phyloP scores from a whole-genome alignment of 306 rosid genomes.

The Castanea sativa region DNA sequence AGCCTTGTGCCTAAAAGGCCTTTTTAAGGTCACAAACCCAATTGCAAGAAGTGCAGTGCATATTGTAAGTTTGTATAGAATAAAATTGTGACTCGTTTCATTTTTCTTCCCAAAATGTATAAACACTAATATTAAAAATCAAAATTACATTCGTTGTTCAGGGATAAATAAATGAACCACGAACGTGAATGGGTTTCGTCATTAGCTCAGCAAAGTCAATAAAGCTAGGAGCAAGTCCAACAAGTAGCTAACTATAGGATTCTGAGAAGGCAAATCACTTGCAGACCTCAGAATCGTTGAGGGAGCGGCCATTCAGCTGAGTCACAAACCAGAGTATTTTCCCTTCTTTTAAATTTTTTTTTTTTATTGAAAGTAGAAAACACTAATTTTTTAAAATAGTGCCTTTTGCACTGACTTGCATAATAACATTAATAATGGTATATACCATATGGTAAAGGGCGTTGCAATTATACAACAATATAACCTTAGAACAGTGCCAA shows the following conservation, averaged over 20 bases:
- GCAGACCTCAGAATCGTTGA: not conserved
- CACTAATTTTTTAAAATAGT: not conserved
- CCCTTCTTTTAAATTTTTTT: not conserved
- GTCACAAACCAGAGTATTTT: slow-evolving; percentile 2
- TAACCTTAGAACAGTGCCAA: not conserved
- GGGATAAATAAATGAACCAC: slow-evolving; percentile 6
- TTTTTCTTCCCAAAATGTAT: slow-evolving; percentile 19
- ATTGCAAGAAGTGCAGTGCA: slow-evolving; percentile 12
- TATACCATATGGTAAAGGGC: not conserved
- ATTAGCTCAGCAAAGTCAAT: not conserved
- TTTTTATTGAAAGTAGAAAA: not conserved
- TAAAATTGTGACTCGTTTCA: slow-evolving; percentile 11
- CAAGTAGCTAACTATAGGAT: slow-evolving; percentile 23
- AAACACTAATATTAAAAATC: slow-evolving; percentile 7
- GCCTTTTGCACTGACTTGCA: not conserved
- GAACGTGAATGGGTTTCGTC: not conserved
- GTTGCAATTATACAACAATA: not conserved
- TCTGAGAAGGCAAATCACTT: slow-evolving; percentile 28
- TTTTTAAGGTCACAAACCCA: not conserved
- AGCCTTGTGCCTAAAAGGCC: not conserved
- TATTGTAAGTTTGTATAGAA: slow-evolving; percentile 14
- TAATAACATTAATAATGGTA: not conserved
- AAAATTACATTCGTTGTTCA: slow-evolving; percentile 21
- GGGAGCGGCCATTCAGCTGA: slow-evolving; percentile 4
- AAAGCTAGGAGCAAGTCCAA: slow-evolving; percentile 3